Conservation (phyloP, 495 filamentous ascomycete genomes). For the Rusavskia elegans region DNA sequence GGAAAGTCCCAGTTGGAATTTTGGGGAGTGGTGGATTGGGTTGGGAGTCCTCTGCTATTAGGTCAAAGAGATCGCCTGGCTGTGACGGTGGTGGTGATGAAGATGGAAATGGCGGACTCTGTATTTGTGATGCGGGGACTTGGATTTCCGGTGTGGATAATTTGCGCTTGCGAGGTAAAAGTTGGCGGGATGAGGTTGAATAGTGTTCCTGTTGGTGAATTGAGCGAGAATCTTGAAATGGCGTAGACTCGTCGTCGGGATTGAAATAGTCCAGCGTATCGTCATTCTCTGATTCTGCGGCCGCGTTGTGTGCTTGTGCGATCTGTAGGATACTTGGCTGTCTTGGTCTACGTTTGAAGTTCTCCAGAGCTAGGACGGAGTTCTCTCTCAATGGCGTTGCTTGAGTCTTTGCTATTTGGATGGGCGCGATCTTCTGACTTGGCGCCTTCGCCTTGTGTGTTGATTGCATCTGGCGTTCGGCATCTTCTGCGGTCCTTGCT, state of each 20-base stretch:
- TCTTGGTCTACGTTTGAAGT: slow-evolving; percentile 48
- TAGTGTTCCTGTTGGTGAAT: not conserved
- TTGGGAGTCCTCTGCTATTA: slow-evolving; percentile 1
- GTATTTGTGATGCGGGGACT: slow-evolving; percentile 11
- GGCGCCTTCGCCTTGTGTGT: not conserved
- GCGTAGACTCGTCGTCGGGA: slow-evolving; percentile 53
- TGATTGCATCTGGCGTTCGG: not conserved
- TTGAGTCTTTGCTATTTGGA: not conserved
- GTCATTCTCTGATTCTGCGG: slow-evolving; percentile 30
- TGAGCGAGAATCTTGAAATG: slow-evolving; percentile 20
- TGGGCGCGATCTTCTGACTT: not conserved
- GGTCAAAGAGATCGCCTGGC: not conserved
- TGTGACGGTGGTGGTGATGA: slow-evolving; percentile 2
- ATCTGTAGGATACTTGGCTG: slow-evolving; percentile 55
- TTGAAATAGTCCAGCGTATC: slow-evolving; percentile 42
- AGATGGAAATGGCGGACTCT: not conserved
- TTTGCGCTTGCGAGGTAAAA: slow-evolving; percentile 12
- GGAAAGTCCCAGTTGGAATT: not conserved
- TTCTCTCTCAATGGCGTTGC: slow-evolving; percentile 7
- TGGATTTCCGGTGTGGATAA: slow-evolving; percentile 10
- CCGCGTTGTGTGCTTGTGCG: slow-evolving; percentile 36
- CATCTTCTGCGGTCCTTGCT: not conserved
- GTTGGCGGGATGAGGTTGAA: slow-evolving; percentile 6
- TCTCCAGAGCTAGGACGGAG: slow-evolving; percentile 17
- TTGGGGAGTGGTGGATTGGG: not conserved